Evolutionary conservation across 2,329 filamentous ascomycete species (phyloP), one percentile per base, ranked within the genome.

Genomic region (Cadophora malorum): DNA sequence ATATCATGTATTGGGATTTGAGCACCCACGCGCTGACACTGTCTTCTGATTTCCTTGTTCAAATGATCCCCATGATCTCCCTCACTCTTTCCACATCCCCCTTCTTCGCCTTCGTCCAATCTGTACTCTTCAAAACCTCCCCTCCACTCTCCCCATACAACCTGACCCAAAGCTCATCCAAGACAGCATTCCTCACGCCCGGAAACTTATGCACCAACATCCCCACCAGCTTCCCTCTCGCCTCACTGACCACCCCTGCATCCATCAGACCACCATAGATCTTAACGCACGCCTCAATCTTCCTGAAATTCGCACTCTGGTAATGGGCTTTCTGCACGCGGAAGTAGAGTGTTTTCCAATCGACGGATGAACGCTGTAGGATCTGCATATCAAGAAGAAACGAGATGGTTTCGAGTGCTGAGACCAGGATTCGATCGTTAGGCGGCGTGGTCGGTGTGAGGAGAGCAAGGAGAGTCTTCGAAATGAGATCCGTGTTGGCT

Each of bases 191-290:
- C 69, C 89, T 81, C 73, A 96, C 88, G 74, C 87, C 86, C 6
- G 94, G 93, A 83, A 93, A 97, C 0, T 93, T 92, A 81, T 97
- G 95, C 67, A 88, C 79, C 70, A 97, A 81, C 82, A 97, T 87
- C 25, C 86, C 88, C 0, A 86, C 86, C 50, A 97, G 81, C 77
- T 94, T 92, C 76, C 85, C 88, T 64, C 89, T 79, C 3, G 90
- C 91, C 89, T 79, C 4, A 90, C 91, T 31, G 14, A 81, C 75
- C 6, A 25, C 8, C 1, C 78, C 77, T 3, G 88, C 87, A 31
- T 78, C 78, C 4, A 88, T 87, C 31, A 97, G 80, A 0, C 88
- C 88, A 2, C 89, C 87, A 79, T 97, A 98, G 14, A 96, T 86
- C 74, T 90, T 91, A 69, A 96, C 82, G 25, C 92, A 93, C 0